Percentiles rank a stretch among this genome's conserved stretches.
phyloP scores from a whole-genome alignment of 23 red algal species.

The Porphyridium purpureum region DNA sequence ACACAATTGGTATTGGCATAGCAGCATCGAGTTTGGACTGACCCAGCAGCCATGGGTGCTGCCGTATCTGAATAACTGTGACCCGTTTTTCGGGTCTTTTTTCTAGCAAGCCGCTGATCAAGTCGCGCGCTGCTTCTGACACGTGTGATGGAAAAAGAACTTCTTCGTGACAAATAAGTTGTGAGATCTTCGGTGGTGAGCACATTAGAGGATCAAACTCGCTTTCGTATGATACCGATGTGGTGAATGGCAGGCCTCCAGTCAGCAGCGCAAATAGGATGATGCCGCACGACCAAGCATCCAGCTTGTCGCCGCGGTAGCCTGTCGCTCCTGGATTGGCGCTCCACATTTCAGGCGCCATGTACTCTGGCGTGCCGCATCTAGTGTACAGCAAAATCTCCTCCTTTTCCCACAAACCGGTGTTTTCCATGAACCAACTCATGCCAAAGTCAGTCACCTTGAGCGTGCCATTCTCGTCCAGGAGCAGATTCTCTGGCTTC shows the following conservation, averaged over 20 bases:
- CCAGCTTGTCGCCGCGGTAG: slow-evolving; percentile 43
- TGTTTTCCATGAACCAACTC: slow-evolving; percentile 36
- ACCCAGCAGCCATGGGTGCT: slow-evolving; percentile 61
- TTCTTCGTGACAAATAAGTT: slow-evolving; percentile 37
- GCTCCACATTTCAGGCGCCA: slow-evolving; percentile 46
- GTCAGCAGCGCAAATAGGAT: slow-evolving; percentile 44
- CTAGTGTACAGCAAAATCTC: slow-evolving; percentile 42
- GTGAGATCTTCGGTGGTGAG: slow-evolving; percentile 41
- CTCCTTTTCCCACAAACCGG: slow-evolving; percentile 18
- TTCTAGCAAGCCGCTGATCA: slow-evolving; percentile 27
- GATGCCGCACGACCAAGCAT: slow-evolving; percentile 69
- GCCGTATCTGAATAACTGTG: slow-evolving; percentile 25
- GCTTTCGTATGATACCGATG: no score
- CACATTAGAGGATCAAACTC: no score
- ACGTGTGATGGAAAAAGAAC: slow-evolving; percentile 30
- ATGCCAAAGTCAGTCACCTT: slow-evolving; percentile 98
- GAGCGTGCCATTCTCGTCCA: slow-evolving; percentile 62
- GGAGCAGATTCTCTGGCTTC: slow-evolving; percentile 80
- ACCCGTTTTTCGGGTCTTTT: slow-evolving; percentile 31
- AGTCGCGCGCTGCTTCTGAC: slow-evolving; percentile 13
- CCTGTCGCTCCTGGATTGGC: slow-evolving; percentile 24
- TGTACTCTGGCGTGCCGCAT: slow-evolving; percentile 64
- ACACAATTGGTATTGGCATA: no score
- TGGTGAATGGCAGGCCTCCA: slow-evolving; percentile 48
- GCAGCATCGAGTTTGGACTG: no score